Percentiles rank a stretch among this genome's conserved stretches.
Conservation (phyloP, 441 rosid species). For the Brassica balearica region DNA sequence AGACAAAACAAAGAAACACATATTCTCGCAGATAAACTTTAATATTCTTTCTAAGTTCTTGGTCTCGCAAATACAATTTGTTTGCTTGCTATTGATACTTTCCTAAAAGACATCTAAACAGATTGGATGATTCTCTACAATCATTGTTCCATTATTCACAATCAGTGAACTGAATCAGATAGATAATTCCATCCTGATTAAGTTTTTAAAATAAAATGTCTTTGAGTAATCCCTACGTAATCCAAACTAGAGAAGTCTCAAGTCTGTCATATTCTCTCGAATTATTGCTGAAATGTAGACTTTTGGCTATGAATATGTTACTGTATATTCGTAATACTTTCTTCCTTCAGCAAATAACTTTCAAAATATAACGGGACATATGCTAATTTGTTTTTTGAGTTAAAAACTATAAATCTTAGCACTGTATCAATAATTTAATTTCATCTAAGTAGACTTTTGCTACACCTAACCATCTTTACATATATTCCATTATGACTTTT, state of each 20-base stretch:
- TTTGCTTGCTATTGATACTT: slow-evolving; percentile 25
- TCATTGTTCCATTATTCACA: slow-evolving; percentile 26
- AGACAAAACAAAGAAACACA: neutral
- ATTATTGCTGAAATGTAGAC: neutral
- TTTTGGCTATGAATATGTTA: neutral
- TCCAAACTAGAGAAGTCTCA: neutral
- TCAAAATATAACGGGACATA: neutral
- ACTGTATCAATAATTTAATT: slow-evolving; percentile 2
- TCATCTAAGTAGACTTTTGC: slow-evolving; percentile 2
- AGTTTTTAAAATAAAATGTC: neutral
- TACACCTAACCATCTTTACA: slow-evolving; percentile 23
- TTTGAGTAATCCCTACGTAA: slow-evolving; percentile 1
- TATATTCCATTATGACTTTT: slow-evolving; percentile 26
- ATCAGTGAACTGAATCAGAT: slow-evolving; percentile 26
- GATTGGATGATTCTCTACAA: slow-evolving; percentile 32
- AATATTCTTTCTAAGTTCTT: slow-evolving; percentile 4
- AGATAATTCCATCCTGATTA: neutral
- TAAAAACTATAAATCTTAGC: neutral
- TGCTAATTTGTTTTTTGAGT: neutral
- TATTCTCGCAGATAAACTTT: neutral
- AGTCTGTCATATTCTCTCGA: neutral
- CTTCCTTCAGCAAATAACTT: no score
- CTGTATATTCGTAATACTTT: neutral
- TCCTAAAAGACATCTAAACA: slow-evolving; percentile 5
- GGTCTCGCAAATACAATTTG: slow-evolving; percentile 28